phyloP scores from a whole-genome alignment of 2,329 filamentous ascomycete genomes.

The Penicillium oxalicum region DNA sequence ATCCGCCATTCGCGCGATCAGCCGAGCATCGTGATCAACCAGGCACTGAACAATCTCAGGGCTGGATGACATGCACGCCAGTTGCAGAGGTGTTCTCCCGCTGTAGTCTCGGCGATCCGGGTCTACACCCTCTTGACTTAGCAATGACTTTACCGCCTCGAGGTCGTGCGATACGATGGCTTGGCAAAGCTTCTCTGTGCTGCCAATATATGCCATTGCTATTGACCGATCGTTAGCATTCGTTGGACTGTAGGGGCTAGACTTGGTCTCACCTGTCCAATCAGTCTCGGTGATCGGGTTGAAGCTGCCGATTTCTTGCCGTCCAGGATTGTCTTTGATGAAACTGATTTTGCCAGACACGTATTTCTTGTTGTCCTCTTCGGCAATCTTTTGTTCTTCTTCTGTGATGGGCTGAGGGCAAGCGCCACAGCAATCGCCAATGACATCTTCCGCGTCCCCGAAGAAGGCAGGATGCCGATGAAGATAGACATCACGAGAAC shows the following conservation, averaged over 20 bases:
- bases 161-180: conserved; percentile 71
- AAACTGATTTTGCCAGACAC: conserved; percentile 69
- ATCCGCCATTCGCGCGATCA: conserved; percentile 70
- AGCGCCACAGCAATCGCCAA: conserved; percentile 73
- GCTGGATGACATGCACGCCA: conserved; percentile 64
- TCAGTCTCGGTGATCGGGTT: conserved; percentile 75
- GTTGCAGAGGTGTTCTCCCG: conserved; percentile 70
- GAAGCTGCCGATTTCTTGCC: conserved; percentile 67
- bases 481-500: conserved; percentile 58
- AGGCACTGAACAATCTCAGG: conserved; percentile 65
- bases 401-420: conserved; percentile 65
- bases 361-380: conserved; percentile 68
- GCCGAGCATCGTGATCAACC: conserved; percentile 64
- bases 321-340: conserved; percentile 72
- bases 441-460: conserved; percentile 65
- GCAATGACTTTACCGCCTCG: conserved; percentile 65
- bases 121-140: conserved; percentile 61
- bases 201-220: conserved; percentile 83
- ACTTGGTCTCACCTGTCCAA: conserved; percentile 54
- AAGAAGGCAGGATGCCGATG: conserved; percentile 86
- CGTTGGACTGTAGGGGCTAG: no score
- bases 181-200: conserved; percentile 69
- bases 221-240: neutral
- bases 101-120: conserved; percentile 71
- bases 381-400: conserved; percentile 64